phyloP scores from a whole-genome alignment of 1,139 yeast genomes.

The Kazachstania sp. region DNA sequence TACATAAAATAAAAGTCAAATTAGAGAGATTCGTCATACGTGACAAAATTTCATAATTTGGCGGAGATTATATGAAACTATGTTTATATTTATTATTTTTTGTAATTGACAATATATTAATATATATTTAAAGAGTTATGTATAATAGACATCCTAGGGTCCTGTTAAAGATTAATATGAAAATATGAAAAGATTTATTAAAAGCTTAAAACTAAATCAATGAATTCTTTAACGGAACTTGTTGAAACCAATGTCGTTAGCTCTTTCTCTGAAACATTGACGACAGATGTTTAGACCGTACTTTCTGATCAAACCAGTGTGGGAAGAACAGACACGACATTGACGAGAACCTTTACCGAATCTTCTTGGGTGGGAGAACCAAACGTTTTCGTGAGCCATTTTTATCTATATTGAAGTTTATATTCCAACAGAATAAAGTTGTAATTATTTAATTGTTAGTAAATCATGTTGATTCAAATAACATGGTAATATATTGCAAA shows the following conservation, averaged over 20 bases:
- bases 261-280: constrained; percentile 99
- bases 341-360: constrained; percentile 99
- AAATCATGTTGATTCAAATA: background rate
- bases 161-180: background rate
- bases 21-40: background rate
- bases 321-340: constrained; percentile 98
- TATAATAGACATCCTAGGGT: background rate
- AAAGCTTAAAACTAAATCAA: background rate
- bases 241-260: constrained; percentile 97
- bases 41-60: background rate
- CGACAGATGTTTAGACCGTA: constrained; percentile 99
- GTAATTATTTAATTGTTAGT: background rate
- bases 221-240: constrained; percentile 72
- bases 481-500: too few relatives aligned
- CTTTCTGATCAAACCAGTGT: constrained; percentile 99
- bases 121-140: background rate
- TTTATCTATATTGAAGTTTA: constrained; percentile 20
- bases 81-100: background rate
- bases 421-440: background rate
- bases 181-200: background rate
- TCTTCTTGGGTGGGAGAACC: constrained; percentile 99
- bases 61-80: background rate
- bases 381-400: constrained; percentile 99
- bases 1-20: background rate
- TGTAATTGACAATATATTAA: background rate